Evolutionary conservation across 2,329 filamentous ascomycete genomes (phyloP).

Genomic region (Aspergillus hiratsukae): DNA sequence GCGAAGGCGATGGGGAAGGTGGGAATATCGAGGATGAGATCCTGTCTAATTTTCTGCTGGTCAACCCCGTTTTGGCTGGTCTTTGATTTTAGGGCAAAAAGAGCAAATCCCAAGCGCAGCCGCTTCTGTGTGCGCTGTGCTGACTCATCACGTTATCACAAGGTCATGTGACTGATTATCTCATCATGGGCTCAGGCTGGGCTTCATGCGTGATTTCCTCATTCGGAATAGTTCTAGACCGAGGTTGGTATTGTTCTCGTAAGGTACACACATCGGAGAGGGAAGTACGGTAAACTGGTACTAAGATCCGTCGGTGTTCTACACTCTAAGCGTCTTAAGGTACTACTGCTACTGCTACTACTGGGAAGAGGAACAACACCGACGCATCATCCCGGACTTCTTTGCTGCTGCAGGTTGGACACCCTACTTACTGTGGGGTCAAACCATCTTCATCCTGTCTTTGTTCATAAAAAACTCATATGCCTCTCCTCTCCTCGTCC

Average conservation of each 20-base stretch:
- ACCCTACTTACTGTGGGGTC: constrained; percentile 12
- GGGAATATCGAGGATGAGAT: constrained; percentile 16
- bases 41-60: constrained; percentile 29
- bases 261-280: not conserved
- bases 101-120: constrained; percentile 28
- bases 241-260: not conserved
- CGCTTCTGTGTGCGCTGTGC: constrained; percentile 30
- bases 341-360: not conserved
- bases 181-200: not conserved
- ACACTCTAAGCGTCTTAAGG: not conserved
- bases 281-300: not conserved
- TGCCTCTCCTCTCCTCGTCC: constrained; percentile 1
- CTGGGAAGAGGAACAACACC: constrained; percentile 12
- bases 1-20: constrained; percentile 16
- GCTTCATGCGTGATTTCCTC: not conserved
- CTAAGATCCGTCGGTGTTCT: not conserved
- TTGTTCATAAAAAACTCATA: constrained; percentile 1
- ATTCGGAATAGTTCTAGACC: not conserved
- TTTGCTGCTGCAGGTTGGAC: constrained; percentile 7
- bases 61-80: constrained; percentile 20
- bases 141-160: constrained; percentile 19
- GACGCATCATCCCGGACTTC: constrained; percentile 6
- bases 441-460: constrained; percentile 8
- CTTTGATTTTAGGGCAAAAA: constrained; percentile 28
- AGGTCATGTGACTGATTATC: not conserved